Conservation (phyloP, 345 rosid genomes). For the Brassica incana region DNA sequence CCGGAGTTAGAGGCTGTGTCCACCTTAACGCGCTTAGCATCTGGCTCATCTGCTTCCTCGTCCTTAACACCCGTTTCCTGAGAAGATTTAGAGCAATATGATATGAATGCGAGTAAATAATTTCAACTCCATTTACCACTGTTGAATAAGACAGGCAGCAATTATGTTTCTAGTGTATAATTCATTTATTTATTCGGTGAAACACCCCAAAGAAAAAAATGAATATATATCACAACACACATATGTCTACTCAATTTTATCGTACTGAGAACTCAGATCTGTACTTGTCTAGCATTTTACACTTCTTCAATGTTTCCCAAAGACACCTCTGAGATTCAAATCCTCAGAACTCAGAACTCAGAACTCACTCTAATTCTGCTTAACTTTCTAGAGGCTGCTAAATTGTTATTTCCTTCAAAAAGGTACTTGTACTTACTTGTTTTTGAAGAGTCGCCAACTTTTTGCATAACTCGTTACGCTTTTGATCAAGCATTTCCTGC, state of each 20-base stretch:
- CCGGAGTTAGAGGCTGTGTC: conserved; percentile 49
- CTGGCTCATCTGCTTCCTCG: conserved; percentile 59
- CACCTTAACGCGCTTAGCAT: conserved; percentile 60
- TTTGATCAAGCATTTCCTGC: conserved; percentile 87
- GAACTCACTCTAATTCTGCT: conserved; percentile 5
- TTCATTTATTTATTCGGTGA: conserved; percentile 9
- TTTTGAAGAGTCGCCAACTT: conserved; percentile 71
- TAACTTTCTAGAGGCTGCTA: conserved; percentile 15
- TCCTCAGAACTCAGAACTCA: conserved; percentile 2
- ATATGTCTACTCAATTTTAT: not conserved
- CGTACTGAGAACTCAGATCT: not conserved
- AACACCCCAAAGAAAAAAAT: not conserved
- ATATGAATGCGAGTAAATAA: conserved; percentile 2
- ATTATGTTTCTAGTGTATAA: conserved; percentile 15
- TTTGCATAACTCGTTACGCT: conserved; percentile 72
- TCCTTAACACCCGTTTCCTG: conserved; percentile 74
- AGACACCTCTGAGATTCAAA: conserved; percentile 7
- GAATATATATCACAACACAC: conserved; percentile 8
- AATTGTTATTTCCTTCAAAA: not conserved
- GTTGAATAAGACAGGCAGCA: not conserved
- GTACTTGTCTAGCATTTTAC: conserved; percentile 11
- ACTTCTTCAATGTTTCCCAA: not conserved
- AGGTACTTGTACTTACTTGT: conserved; percentile 48
- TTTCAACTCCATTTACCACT: conserved; percentile 12
- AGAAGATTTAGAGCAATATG: conserved; percentile 35